These are phyloP conservation scores for Nepenthes mirabilis DNA, from an alignment of 148 eudicot genomes.

Conservation along the genomic window DNA sequence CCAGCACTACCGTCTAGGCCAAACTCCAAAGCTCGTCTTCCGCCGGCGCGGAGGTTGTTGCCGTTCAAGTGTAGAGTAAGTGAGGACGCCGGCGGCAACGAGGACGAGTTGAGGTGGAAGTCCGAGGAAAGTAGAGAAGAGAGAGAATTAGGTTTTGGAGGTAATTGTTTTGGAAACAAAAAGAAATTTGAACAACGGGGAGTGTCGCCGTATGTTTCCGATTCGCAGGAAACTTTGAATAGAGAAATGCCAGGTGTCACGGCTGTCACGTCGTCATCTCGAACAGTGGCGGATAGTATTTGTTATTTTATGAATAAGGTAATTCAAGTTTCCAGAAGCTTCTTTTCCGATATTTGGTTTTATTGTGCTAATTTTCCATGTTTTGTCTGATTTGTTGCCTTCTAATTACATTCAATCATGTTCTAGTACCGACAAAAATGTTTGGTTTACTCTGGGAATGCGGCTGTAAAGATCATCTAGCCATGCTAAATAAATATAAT, in stretches of 20 bases:
- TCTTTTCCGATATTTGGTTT: neutral
- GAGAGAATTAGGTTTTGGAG: neutral
- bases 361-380: neutral
- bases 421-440: too few relatives aligned
- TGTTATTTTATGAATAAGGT: slow-evolving; percentile 80
- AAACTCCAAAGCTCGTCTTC: slow-evolving; percentile 49
- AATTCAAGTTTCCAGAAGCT: neutral
- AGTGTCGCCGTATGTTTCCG: slow-evolving; percentile 43
- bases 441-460: too few relatives aligned
- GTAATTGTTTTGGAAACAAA: slow-evolving; percentile 46
- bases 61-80: slow-evolving; percentile 31
- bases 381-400: neutral
- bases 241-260: slow-evolving; percentile 16
- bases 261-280: slow-evolving; percentile 11
- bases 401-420: too few relatives aligned
- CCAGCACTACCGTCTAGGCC: slow-evolving; percentile 81
- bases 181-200: slow-evolving; percentile 25
- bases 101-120: slow-evolving; percentile 3
- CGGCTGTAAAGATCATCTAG: too few relatives aligned
- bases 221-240: slow-evolving; percentile 4
- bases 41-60: slow-evolving; percentile 36
- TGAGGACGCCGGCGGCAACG: neutral
- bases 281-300: slow-evolving; percentile 42
- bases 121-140: neutral
- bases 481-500: too few relatives aligned